phyloP scores from a whole-genome alignment of 345 rosid genomes.

The Limnanthes douglasii region DNA sequence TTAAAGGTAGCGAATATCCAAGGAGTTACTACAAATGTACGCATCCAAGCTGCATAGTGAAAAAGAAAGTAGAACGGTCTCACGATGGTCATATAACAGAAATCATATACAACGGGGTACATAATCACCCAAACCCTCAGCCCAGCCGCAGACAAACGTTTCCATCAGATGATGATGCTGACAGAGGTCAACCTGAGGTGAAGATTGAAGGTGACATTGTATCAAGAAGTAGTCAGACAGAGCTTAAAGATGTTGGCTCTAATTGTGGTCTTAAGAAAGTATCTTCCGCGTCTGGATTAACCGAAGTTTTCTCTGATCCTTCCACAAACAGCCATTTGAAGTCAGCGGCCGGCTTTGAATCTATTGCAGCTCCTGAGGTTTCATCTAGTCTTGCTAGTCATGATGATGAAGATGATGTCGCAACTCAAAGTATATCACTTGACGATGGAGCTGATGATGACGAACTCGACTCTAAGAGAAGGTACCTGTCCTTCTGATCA shows the following conservation, averaged over 20 bases:
- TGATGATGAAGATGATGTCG: conserved; percentile 35
- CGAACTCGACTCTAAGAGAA: conserved; percentile 46
- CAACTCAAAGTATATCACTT: conserved; percentile 21
- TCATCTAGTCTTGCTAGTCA: conserved; percentile 34
- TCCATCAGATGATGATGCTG: conserved; percentile 21
- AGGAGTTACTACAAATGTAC: conserved; percentile 97
- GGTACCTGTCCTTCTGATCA: too few relatives aligned
- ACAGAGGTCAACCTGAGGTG: conserved; percentile 10
- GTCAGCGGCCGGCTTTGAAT: conserved; percentile 19
- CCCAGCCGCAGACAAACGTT: conserved; percentile 61
- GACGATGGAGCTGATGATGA: conserved; percentile 26
- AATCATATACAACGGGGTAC: conserved; percentile 85
- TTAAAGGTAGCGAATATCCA: conserved; percentile 94
- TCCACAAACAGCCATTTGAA: conserved; percentile 18
- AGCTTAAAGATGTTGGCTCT: too few relatives aligned
- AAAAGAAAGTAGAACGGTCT: conserved; percentile 79
- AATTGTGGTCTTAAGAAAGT: conserved; percentile 25
- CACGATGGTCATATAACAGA: conserved; percentile 84
- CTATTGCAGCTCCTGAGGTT: conserved; percentile 33
- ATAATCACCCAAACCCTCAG: conserved; percentile 93
- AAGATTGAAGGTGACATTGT: conserved; percentile 18
- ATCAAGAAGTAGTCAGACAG: conserved; percentile 18
- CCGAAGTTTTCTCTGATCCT: conserved; percentile 39
- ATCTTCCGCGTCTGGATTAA: conserved; percentile 28
- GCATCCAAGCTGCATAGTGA: conserved; percentile 92